A percentile compares a stretch with the other conserved stretches of the same genome.
These are phyloP conservation scores for Penicillium cataractarum DNA, from an alignment of 495 filamentous ascomycete genomes.

Conservation along the genomic window DNA sequence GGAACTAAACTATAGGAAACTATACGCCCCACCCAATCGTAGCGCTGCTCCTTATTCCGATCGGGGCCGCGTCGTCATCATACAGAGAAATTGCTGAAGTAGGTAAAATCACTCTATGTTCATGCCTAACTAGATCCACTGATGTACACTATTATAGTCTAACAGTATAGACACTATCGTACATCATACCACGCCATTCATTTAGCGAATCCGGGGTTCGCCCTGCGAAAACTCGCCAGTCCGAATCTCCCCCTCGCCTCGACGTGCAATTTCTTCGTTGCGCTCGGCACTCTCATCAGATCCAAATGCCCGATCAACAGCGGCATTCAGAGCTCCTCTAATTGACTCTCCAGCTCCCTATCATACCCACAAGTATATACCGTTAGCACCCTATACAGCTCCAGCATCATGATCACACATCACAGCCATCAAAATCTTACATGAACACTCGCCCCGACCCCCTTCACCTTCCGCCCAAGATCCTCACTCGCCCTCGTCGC, in stretches of 20 bases:
- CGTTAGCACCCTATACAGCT: too few species aligned
- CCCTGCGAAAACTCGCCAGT: slow-evolving; percentile 26
- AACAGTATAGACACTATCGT: background rate
- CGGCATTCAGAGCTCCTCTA: slow-evolving; percentile 43
- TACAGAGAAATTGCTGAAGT: background rate
- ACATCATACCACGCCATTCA: background rate
- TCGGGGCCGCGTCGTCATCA: background rate
- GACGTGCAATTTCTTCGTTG: slow-evolving; percentile 41
- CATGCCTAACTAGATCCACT: background rate
- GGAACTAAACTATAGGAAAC: background rate
- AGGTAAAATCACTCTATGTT: background rate
- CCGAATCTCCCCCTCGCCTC: slow-evolving; percentile 43
- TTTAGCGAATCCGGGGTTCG: background rate
- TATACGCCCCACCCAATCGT: slow-evolving; percentile 3
- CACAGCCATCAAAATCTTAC: too few species aligned
- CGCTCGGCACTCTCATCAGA: slow-evolving; percentile 38
- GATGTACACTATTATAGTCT: background rate
- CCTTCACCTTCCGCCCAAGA: slow-evolving; percentile 25
- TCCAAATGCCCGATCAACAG: slow-evolving; percentile 46
- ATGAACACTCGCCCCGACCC: slow-evolving; percentile 39
- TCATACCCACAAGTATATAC: background rate
- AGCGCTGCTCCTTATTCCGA: background rate
- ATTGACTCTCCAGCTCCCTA: slow-evolving; percentile 50
- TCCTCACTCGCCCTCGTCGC: slow-evolving; percentile 9
- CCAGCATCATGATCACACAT: too few species aligned